Evolutionary conservation across 1,139 yeast species (phyloP).

Genomic region (Geotrichum macrosporum): DNA sequence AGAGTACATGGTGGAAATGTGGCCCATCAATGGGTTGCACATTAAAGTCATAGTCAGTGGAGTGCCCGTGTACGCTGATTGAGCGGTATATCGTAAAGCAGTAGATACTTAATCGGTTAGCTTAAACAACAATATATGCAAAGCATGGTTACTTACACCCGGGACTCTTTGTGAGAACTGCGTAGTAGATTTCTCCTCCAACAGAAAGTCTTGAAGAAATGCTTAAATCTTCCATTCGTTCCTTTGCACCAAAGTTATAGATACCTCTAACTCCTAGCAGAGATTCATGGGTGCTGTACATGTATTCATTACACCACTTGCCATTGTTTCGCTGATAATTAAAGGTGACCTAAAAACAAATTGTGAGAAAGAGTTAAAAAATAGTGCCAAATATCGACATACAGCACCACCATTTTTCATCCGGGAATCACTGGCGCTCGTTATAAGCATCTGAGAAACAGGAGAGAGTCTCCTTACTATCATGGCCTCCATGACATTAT

Average conservation of each 20-base stretch:
- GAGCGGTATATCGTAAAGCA: conserved; percentile 78
- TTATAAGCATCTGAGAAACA: conserved; percentile 61
- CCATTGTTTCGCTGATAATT: conserved; percentile 68
- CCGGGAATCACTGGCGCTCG: conserved; percentile 70
- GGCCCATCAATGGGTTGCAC: conserved; percentile 87
- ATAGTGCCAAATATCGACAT: conserved; percentile 22
- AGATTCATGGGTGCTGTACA: conserved; percentile 85
- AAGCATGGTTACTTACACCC: conserved; percentile 27
- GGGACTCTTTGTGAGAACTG: conserved; percentile 68
- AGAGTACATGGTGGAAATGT: conserved; percentile 81
- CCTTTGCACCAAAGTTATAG: conserved; percentile 55
- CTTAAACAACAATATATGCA: not conserved
- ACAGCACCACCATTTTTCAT: conserved; percentile 50
- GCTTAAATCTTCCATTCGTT: conserved; percentile 28
- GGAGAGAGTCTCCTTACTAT: conserved; percentile 59
- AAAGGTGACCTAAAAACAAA: conserved; percentile 46
- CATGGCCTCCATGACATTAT: conserved; percentile 86
- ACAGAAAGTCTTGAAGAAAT: conserved; percentile 53
- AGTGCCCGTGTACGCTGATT: conserved; percentile 79
- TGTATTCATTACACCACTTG: conserved; percentile 64
- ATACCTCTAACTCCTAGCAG: conserved; percentile 78
- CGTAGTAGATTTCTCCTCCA: conserved; percentile 90
- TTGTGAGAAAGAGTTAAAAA: conserved; percentile 24
- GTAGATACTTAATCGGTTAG: too few species aligned
- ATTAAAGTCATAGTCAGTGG: conserved; percentile 87